Base-by-base conservation (phyloP, 495 filamentous ascomycete genomes). In the Lophiostoma macrostomum region DNA sequence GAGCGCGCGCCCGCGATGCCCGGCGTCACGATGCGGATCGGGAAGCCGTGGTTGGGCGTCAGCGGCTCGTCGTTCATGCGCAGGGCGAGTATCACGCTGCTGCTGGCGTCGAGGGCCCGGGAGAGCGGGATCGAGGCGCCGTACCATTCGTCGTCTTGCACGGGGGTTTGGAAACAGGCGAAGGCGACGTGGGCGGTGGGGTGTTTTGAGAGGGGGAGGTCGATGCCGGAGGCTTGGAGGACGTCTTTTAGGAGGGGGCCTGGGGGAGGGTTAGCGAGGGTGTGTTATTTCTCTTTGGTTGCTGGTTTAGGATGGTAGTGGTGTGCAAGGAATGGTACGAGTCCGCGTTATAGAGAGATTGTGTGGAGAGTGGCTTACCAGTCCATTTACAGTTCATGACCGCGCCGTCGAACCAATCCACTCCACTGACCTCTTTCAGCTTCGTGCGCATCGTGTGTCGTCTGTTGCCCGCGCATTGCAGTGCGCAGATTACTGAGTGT, bases 391-490 rank as follows among this genome's bases (percentile, higher is more conserved):
- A 79, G 49, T 84, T 85, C 75, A 83, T 84, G 10, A 83, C 76
- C 0, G 80, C 82, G 25, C 73, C 80, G 47, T 83, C 80, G 24
- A 71, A 72, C 81, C 81, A 85, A 55, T 85, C 79, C 35, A 85
- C 77, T 0, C 81, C 81, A 42, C 76, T 64, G 22, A 83, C 80
- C 62, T 83, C 81, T 55, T 78, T 78, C 4, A 84, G 60, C 38
- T 76, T 61, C 0, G 78, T 83, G 16, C 81, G 77, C 82, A 84
- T 84, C 18, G 79, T 80, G 53, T 83, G 80, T 1, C 82, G 76
- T 5, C 81, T 69, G 55, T 85, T 84, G 19, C 82, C 82, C 13
- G 82, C 82, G 42, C 82, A 85, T 67, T 82, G 78, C 0, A 85
- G 69, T 14, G 79, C 76, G 50, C 74, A 75, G 5, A 76, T 67